Evolutionary conservation across 1,139 yeast genomes (phyloP), one percentile per base, ranked within the genome.

Genomic region (Kazachstania sp.): DNA sequence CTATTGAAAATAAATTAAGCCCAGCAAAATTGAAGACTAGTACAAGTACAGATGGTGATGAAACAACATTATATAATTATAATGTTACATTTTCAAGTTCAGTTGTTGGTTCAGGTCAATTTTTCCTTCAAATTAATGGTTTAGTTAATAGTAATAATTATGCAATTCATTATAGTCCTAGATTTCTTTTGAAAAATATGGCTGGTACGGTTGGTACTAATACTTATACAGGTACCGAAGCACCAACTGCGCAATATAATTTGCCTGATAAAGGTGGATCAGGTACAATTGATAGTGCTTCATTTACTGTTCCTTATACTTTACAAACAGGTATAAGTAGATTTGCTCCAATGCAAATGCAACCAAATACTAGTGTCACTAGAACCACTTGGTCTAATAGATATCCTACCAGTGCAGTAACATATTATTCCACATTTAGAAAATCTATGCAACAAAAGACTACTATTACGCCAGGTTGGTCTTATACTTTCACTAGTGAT

Each of bases 261-360:
- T 69, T 72, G 15, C 61, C 42, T 13, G 18, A 65, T 11, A 53
- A 72, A 0, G 75, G 71, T 23, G 57, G 64, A 12, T 43, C 53
- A 2, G 39, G 52, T 4, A n/a, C 54, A 3, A 60, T 66, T 35
- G 60, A 61, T 45, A 57, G 66, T 42, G 59, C 60, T 19, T 72
- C 78, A 1, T 71, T 72, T 52, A 58, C 72, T 3, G 73, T 86
- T 8, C 73, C 88, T 4, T 88, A 87, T 66, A 76, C 88, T 2
- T 52, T 60, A 50, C 97, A 88, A 69, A 83, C 95, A 0, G 95
- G 95, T 36, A 66, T 54, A 44, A 76, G 83, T 2, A 74, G 86
- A 63, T 86, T 70, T 66, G 97, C 97, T 1, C 95, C 96, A 44
- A 87, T 88, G 95, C 96, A 87, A 68, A 66, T 72, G 50, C 95